These are phyloP conservation scores for Mortierella sp. DNA, from an alignment of 371 early-diverging fungal genomes.

Conservation along the genomic window DNA sequence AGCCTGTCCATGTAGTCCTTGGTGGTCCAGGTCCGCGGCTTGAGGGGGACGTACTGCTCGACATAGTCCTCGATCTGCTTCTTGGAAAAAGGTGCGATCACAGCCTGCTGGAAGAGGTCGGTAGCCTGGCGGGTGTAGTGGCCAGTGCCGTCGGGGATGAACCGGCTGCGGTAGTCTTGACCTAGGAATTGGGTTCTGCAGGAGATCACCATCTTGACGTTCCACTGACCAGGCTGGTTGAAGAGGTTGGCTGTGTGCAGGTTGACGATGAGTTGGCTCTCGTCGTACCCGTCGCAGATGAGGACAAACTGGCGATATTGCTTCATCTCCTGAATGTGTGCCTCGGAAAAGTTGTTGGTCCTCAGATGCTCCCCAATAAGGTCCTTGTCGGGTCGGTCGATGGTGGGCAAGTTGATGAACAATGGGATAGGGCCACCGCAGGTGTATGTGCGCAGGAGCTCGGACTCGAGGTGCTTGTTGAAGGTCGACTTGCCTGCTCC, in stretches of 20 bases:
- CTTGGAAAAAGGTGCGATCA: not conserved
- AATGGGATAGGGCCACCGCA: slow-evolving; percentile 3
- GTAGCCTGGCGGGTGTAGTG: too few relatives aligned
- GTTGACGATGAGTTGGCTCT: not conserved
- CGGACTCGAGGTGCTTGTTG: not conserved
- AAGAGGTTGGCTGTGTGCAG: not conserved
- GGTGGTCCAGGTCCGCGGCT: not conserved
- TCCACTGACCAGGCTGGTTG: not conserved
- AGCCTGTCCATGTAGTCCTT: not conserved
- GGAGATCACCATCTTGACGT: slow-evolving; percentile 9
- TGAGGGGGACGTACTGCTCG: not conserved
- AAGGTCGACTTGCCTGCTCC: slow-evolving; percentile 3
- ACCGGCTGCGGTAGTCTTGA: not conserved
- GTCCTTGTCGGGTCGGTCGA: not conserved
- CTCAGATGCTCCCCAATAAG: not conserved
- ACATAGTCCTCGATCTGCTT: slow-evolving; percentile 19
- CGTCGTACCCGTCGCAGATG: slow-evolving; percentile 24
- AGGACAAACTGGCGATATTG: not conserved
- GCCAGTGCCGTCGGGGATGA: not conserved
- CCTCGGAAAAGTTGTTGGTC: not conserved
- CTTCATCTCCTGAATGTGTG: slow-evolving; percentile 5
- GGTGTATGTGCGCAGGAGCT: not conserved
- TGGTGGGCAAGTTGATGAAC: not conserved
- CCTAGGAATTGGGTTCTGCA: not conserved
- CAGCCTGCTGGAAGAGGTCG: slow-evolving; percentile 5